Base-by-base conservation (phyloP, 495 filamentous ascomycete genomes). In the Penicillium daleae region DNA sequence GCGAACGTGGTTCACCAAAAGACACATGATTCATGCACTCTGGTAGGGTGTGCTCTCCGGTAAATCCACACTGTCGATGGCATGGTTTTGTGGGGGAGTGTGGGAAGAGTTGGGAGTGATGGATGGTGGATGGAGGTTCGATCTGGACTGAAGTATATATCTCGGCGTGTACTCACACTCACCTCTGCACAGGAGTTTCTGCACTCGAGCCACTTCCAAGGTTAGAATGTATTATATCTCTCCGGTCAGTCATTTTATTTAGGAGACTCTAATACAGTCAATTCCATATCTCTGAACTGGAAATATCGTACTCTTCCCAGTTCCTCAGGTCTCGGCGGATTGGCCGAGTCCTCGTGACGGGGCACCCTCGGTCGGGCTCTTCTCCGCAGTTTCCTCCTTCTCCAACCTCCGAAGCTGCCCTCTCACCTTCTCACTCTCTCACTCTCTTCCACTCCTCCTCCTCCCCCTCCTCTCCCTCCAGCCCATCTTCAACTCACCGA, bases 1-100 rank as follows among this genome's bases (percentile, higher is more conserved):
- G 19, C 6, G 6, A 50, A 50, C 3, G 21, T 4, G 2, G 4
- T 22, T 12, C 1, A 10, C 46, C 4, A 6, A 5, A 26, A 15
- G 2, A 17, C 10, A 27, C 48, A 27, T 50, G 19, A 50, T 15
- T 50, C 19, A 49, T 26, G 19, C 21, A 26, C 10, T 55, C 59
- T 72, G 32, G 71, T 66, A 24, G 40, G 40, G 40, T n/a, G 19
- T 44, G 40, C 2, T 37, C 12, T 17, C 13, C 8, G 32, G 8
- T 9, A 33, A 33, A 33, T 33, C 32, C 32, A 10, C 32, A 10
- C 35, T 10, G 1, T 37, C 35, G 10, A 9, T 15, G 35, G 13
- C 35, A n/a, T n/a, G n/a, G n/a, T 37, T 37, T 37, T 37, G 35
- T 37, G 35, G 35, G 9, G 35, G 10, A 37, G 6, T 37, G 7